A percentile compares a stretch with the other conserved stretches of the same genome.
phyloP scores from a whole-genome alignment of 345 rosid species.

The Eucalyptus paniculata region DNA sequence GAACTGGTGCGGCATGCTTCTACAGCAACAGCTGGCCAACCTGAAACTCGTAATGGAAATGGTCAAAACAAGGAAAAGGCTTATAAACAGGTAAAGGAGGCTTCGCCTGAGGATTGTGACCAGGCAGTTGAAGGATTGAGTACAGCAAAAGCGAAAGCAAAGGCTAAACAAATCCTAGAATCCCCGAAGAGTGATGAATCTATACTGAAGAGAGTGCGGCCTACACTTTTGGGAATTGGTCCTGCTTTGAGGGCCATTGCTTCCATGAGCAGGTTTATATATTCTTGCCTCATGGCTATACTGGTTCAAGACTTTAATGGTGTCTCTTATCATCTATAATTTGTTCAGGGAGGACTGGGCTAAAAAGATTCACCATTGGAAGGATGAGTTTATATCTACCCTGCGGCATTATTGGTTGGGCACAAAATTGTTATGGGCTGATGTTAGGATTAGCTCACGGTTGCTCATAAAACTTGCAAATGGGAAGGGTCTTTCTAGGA shows the following conservation, averaged over 20 bases:
- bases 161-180: slow-evolving; percentile 68
- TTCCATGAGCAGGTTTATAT: slow-evolving; percentile 81
- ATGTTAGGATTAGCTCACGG: slow-evolving; percentile 74
- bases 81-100: slow-evolving; percentile 57
- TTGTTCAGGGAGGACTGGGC: slow-evolving; percentile 89
- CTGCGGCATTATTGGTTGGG: slow-evolving; percentile 94
- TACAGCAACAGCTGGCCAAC: slow-evolving; percentile 48
- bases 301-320: not conserved
- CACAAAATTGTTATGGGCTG: slow-evolving; percentile 88
- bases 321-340: not conserved
- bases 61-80: slow-evolving; percentile 28
- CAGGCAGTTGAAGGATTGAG: slow-evolving; percentile 88
- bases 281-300: not conserved
- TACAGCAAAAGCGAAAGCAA: slow-evolving; percentile 79
- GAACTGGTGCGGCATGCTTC: slow-evolving; percentile 32
- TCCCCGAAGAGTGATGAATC: slow-evolving; percentile 40
- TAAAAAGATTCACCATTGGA: slow-evolving; percentile 75
- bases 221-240: slow-evolving; percentile 65
- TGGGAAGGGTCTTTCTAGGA: slow-evolving; percentile 91
- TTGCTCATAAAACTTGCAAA: slow-evolving; percentile 74
- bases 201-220: slow-evolving; percentile 41
- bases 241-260: slow-evolving; percentile 92
- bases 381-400: slow-evolving; percentile 80
- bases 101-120: slow-evolving; percentile 95
- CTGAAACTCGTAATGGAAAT: slow-evolving; percentile 10